Conservation (phyloP, 257 asterid genomes). For the Primulina huaijiensis region DNA sequence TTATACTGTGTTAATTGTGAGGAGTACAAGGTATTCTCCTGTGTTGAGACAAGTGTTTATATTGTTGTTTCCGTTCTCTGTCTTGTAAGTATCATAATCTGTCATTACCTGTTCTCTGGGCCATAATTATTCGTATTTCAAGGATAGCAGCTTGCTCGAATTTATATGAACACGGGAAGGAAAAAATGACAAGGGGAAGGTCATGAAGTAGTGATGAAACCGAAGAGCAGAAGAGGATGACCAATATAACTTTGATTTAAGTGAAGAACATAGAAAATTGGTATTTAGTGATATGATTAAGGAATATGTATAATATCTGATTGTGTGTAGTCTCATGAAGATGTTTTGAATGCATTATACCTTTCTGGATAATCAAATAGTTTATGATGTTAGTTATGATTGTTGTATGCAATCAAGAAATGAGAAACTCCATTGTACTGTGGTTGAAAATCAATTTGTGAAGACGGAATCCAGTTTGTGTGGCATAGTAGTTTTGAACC, state of each 20-base stretch:
- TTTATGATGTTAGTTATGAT: background rate
- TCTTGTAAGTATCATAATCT: background rate
- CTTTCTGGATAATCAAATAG: background rate
- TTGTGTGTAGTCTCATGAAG: background rate
- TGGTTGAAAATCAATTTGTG: conserved; percentile 3
- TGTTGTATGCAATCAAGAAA: background rate
- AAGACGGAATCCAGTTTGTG: background rate
- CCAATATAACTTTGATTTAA: background rate
- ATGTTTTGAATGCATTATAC: conserved; percentile 13
- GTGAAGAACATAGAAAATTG: background rate
- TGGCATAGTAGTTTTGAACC: background rate
- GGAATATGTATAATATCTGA: background rate
- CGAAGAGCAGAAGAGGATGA: background rate
- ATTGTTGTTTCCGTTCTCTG: background rate
- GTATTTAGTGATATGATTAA: background rate
- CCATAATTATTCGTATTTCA: background rate
- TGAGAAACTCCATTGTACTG: conserved; percentile 1
- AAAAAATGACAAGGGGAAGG: conserved; percentile 7
- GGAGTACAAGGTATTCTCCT: conserved; percentile 75
- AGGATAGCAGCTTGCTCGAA: background rate
- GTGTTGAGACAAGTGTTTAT: conserved; percentile 13
- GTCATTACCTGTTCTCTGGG: background rate
- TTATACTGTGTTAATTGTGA: conserved; percentile 93
- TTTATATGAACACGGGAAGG: background rate
- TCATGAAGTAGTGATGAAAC: background rate